Evolutionary conservation across 2,329 filamentous ascomycete genomes (phyloP).

Genomic region (Raffaelea deltoideospora): DNA sequence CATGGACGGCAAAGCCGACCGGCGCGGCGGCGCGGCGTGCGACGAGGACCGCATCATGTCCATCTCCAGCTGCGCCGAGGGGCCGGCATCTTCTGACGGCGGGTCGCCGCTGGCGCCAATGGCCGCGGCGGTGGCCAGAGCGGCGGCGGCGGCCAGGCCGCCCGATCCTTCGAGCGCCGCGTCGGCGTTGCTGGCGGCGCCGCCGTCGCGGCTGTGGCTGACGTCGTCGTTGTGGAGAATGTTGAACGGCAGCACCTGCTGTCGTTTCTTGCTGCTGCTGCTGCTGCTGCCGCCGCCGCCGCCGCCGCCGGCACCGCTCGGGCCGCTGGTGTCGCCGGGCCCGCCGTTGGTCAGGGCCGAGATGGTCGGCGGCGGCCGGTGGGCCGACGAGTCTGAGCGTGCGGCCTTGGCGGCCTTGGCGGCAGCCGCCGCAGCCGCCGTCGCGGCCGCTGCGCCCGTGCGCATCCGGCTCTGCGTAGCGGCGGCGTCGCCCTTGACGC

Average conservation of each 20-base stretch:
- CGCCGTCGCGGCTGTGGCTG: not conserved
- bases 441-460: constrained; percentile 1
- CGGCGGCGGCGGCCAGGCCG: constrained; percentile 6
- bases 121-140: constrained; percentile 7
- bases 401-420: not conserved
- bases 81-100: constrained; percentile 2
- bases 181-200: not conserved
- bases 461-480: constrained; percentile 32
- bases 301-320: not conserved
- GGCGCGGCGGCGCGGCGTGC: no score
- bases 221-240: constrained; percentile 5
- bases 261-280: not conserved
- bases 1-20: no score
- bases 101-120: constrained; percentile 1
- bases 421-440: not conserved
- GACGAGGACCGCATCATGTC: constrained; percentile 7
- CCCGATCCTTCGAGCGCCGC: not conserved
- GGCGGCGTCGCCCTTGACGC: constrained; percentile 51
- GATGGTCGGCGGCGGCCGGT: constrained; percentile 7
- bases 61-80: constrained; percentile 9
- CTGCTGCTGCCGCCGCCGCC: not conserved
- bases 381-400: constrained; percentile 1
- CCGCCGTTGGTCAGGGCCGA: constrained; percentile 5
- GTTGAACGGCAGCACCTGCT: constrained; percentile 8
- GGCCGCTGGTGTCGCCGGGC: no score